Evolutionary conservation across 148 eudicot species (phyloP), one percentile per base, ranked within the genome.

Genomic region (Drosera capensis): DNA sequence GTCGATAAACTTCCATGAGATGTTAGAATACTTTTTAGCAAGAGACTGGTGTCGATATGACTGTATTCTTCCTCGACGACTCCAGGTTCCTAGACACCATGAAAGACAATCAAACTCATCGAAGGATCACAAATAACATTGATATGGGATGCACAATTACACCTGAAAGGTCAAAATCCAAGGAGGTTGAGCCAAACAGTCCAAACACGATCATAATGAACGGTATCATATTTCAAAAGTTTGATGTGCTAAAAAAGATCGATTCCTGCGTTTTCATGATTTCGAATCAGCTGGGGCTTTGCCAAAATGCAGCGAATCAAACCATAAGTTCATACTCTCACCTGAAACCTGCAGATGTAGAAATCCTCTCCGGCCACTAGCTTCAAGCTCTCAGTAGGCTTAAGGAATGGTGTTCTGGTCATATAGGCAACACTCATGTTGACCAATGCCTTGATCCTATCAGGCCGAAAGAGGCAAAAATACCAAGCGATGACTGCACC

Each of bases 301-400:
- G n/a, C n/a, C n/a, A n/a, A n/a, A n/a, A n/a, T n/a, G n/a, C n/a
- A n/a, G n/a, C n/a, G n/a, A n/a, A n/a, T n/a, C n/a, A n/a, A n/a
- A n/a, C n/a, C n/a, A n/a, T n/a, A n/a, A n/a, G n/a, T n/a, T n/a
- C n/a, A n/a, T n/a, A n/a, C n/a, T 0, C 11, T 1, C 21, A 74
- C 82, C 82, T 71, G 82, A 62, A 75, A 75, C 26, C 74, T 37
- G 56, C 82, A 75, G 42, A 71, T 65, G 42, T 75, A 75, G 46
- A 71, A 68, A 60, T 66, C 77, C 40, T 71, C 70, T 0, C 82
- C 78, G 59, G 68, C 34, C 40, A 51, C 46, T 4, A 35, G 18
- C 15, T 63, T 53, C 22, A 51, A 15, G 11, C 74, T 56, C 21
- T 71, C 49, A 21, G 63, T 12, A 2, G 78, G 56, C 34, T 46